Evolutionary conservation across 257 asterid genomes (phyloP).

Genomic region (Plectranthus barbatus): DNA sequence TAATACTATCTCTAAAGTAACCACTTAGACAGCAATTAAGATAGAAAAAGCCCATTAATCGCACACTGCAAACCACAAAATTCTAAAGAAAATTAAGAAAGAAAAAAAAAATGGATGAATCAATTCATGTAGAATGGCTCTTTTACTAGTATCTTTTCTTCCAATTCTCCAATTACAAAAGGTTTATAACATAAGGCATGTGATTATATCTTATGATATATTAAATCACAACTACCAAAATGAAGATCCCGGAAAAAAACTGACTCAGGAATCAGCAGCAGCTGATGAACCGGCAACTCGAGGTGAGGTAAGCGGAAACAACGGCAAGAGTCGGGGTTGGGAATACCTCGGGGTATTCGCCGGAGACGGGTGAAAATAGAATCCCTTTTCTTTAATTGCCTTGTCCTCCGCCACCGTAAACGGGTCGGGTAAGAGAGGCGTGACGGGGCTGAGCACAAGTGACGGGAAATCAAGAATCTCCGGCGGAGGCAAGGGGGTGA

Average conservation of each 20-base stretch:
- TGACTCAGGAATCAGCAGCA: conserved; percentile 39
- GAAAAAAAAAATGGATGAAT: no score
- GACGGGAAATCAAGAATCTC: no score
- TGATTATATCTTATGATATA: conserved; percentile 12
- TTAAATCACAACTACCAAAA: conserved; percentile 16
- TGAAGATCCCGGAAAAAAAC: conserved; percentile 1
- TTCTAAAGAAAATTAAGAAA: not conserved
- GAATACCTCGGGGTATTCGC: conserved; percentile 66
- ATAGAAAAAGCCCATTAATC: not conserved
- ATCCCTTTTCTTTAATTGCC: conserved; percentile 71
- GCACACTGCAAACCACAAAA: not conserved
- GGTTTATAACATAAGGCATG: conserved; percentile 20
- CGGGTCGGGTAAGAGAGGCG: no score
- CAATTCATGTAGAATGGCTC: conserved; percentile 9
- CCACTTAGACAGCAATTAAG: not conserved
- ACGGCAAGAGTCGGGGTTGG: conserved; percentile 76
- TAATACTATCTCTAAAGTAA: not conserved
- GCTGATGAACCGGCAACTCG: conserved; percentile 53
- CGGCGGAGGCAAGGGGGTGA: no score
- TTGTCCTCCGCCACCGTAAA: conserved; percentile 61
- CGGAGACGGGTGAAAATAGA: conserved; percentile 81
- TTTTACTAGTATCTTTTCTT: conserved; percentile 8
- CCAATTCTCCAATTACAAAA: conserved; percentile 27
- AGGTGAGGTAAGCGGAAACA: conserved; percentile 83
- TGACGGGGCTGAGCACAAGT: no score